Percentiles rank a stretch among this genome's conserved stretches.
Evolutionary conservation across 352 stramenopile species (phyloP).

Genomic region (Saprolegnia diclina): DNA sequence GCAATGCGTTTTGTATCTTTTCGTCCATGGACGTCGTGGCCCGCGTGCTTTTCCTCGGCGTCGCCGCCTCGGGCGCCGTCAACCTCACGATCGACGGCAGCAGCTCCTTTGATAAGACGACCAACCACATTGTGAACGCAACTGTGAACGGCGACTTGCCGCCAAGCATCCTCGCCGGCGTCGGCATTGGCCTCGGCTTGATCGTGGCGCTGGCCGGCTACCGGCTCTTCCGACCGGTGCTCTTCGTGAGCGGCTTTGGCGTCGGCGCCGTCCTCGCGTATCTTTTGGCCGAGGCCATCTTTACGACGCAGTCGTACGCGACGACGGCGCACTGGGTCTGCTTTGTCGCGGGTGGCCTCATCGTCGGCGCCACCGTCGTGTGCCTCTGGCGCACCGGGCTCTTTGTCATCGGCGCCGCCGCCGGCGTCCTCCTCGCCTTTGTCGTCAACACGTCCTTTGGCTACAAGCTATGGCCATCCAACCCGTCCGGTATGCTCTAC

Average conservation of each 20-base stretch:
- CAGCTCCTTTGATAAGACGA: slow-evolving; percentile 19
- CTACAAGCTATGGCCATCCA: slow-evolving; percentile 45
- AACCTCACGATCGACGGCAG: slow-evolving; percentile 18
- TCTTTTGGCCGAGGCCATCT: slow-evolving; percentile 36
- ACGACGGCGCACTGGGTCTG: slow-evolving; percentile 52
- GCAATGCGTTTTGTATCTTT: no score
- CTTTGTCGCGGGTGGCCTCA: slow-evolving; percentile 46
- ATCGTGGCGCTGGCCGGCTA: slow-evolving; percentile 53
- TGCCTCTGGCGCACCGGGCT: slow-evolving; percentile 48
- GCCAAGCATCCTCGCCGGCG: slow-evolving; percentile 35
- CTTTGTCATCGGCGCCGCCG: slow-evolving; percentile 49
- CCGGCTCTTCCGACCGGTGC: slow-evolving; percentile 47
- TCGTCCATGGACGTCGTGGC: no score
- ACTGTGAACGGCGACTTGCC: not conserved
- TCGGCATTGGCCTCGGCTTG: slow-evolving; percentile 38
- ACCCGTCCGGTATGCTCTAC: slow-evolving; percentile 39
- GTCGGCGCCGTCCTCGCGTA: slow-evolving; percentile 42
- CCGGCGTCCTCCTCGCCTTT: slow-evolving; percentile 43
- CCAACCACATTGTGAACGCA: slow-evolving; percentile 3
- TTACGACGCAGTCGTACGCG: slow-evolving; percentile 42
- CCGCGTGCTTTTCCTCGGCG: no score
- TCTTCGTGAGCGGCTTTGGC: slow-evolving; percentile 55
- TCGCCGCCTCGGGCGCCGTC: not conserved
- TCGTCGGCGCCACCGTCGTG: slow-evolving; percentile 43
- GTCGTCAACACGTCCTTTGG: slow-evolving; percentile 47